Evolutionary conservation across 1,139 yeast species (phyloP), one percentile per base, ranked within the genome.

Genomic region (Taphrina confusa): DNA sequence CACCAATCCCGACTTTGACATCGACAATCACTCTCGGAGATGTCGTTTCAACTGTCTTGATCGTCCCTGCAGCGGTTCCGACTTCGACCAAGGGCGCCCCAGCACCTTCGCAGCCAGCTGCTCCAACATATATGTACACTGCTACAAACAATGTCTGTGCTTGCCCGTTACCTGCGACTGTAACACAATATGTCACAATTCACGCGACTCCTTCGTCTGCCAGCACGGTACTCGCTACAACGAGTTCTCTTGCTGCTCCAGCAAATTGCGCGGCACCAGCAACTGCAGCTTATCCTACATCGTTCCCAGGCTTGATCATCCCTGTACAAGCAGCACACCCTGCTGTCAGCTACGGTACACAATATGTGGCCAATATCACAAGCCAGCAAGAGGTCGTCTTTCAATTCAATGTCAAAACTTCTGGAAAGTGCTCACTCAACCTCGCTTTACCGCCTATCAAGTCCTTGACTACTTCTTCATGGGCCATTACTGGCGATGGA

Each of bases 241-340:
- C 50, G 8, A 27, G 37, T 4, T 9, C 50, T 11, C 6, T 23
- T 9, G 12, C 14, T 16, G 50, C 37, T n/a, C 37, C 37, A 4
- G 25, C 50, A 23, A 45, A 45, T n/a, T 45, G 50, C 37, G 50
- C 50, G 6, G 34, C 34, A 5, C 50, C 50, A 2, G 50, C 50
- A 5, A 45, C 25, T 8, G 50, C 50, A 4, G 50, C 50, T 18
- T 28, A 16, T 18, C 50, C 50, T 8, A 45, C 50, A 8, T 16
- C 30, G 16, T 45, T 45, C 50, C 50, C 50, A 14, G 37, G 50
- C 37, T 16, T 45, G 18, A 45, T 45, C 37, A 18, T 45, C 18
- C 50, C 50, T 16, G 50, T 45, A 3, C 20, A 45, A 23, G 34
- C 50, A 4, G 12, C 37, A n/a, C 14, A 14, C 25, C 50, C 50